A percentile compares a stretch with the other conserved stretches of the same genome.
Conservation (phyloP, 768 basidiomycete species). For the Termitomyces sp. region DNA sequence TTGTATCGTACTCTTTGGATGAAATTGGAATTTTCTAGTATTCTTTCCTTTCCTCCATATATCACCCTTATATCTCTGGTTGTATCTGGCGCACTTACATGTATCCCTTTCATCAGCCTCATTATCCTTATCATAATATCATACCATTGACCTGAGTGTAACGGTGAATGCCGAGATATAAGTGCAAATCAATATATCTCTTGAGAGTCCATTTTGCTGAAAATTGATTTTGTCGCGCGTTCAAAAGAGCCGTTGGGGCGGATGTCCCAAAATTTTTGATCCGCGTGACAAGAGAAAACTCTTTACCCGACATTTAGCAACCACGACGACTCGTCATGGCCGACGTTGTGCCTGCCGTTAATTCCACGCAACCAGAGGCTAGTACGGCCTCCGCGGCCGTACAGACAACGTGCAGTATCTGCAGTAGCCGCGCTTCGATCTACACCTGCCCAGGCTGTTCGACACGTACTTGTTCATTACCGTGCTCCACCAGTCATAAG, state of each 20-base stretch:
- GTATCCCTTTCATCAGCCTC: background rate
- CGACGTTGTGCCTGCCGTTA: background rate
- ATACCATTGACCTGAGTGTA: background rate
- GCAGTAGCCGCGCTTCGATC: slow-evolving; percentile 39
- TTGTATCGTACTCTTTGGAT: background rate
- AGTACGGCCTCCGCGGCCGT: slow-evolving; percentile 13
- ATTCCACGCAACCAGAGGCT: slow-evolving; percentile 8
- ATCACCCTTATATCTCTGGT: background rate
- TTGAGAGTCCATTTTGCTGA: background rate
- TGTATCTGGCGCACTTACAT: background rate
- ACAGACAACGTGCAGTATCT: slow-evolving; percentile 40
- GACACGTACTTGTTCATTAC: slow-evolving; percentile 65
- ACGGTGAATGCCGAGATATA: too few species aligned
- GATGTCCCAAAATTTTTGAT: background rate
- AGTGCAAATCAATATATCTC: background rate
- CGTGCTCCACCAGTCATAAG: slow-evolving; percentile 71
- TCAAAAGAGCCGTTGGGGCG: background rate
- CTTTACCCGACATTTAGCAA: too few species aligned
- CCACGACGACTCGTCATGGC: slow-evolving; percentile 3
- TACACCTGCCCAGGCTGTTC: slow-evolving; percentile 81
- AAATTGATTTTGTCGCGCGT: too few species aligned
- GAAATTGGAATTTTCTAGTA: background rate
- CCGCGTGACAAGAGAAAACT: background rate
- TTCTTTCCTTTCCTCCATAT: background rate
- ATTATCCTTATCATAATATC: background rate